Conservation (phyloP, 2,329 filamentous ascomycete genomes). For the Keithomyces neogunnii region DNA sequence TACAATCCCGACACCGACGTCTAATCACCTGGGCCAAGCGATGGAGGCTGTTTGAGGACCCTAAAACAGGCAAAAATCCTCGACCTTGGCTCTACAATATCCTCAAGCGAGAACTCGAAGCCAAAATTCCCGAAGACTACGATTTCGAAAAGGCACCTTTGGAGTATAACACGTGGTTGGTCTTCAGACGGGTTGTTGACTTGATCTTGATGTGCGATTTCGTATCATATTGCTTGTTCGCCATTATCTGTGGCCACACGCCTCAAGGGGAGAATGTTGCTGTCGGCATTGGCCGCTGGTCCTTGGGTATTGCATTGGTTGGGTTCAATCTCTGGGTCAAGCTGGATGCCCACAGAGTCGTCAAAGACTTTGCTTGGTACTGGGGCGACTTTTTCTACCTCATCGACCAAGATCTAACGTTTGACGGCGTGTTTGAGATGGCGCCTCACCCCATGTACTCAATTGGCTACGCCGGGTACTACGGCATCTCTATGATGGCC, state of each 20-base stretch:
- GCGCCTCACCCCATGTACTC: conserved; percentile 99
- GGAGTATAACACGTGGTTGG: conserved; percentile 98
- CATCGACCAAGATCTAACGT: conserved; percentile 94
- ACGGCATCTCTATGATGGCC: conserved; percentile 96
- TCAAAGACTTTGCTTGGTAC: conserved; percentile 99
- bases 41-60: conserved; percentile 78
- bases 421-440: conserved; percentile 98
- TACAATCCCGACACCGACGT: conserved; percentile 82
- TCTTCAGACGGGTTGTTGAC: conserved; percentile 92
- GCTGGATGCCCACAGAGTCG: conserved; percentile 90
- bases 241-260: conserved; percentile 72
- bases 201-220: conserved; percentile 99
- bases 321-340: conserved; percentile 98
- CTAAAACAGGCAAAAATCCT: conserved; percentile 71
- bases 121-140: conserved; percentile 91
- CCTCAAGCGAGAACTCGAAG: conserved; percentile 83
- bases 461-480: conserved; percentile 95
- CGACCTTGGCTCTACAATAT: conserved; percentile 74
- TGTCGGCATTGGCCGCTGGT: conserved; percentile 70
- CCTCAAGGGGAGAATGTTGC: conserved; percentile 63
- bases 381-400: conserved; percentile 99
- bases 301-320: conserved; percentile 66
- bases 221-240: conserved; percentile 91
- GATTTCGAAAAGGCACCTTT: conserved; percentile 85
- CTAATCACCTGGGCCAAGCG: conserved; percentile 83